These are phyloP conservation scores for Termitomyces sp. DNA, from an alignment of 768 basidiomycete genomes.

Conservation along the genomic window DNA sequence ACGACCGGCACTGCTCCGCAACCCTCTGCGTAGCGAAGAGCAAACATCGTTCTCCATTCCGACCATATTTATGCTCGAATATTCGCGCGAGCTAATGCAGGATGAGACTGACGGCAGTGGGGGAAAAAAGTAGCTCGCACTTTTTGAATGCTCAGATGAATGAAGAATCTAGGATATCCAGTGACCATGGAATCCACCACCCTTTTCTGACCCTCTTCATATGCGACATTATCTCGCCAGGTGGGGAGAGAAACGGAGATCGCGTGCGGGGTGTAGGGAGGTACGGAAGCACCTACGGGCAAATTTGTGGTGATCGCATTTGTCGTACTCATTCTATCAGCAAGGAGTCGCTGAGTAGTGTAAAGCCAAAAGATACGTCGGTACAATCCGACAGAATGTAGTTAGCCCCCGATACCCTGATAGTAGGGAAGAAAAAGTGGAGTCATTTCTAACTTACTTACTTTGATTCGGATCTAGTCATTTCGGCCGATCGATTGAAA, in stretches of 20 bases:
- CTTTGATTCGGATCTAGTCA: neutral
- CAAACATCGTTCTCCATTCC: slow-evolving; percentile 66
- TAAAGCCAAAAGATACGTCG: neutral
- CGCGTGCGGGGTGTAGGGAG: slow-evolving; percentile 75
- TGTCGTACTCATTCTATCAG: slow-evolving; percentile 10
- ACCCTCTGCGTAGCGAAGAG: slow-evolving; percentile 70
- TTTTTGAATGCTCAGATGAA: slow-evolving; percentile 80
- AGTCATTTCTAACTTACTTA: neutral
- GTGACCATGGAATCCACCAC: slow-evolving; percentile 76
- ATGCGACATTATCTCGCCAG: slow-evolving; percentile 88
- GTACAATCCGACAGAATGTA: neutral
- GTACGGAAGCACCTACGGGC: slow-evolving; percentile 48
- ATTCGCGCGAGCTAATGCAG: slow-evolving; percentile 63
- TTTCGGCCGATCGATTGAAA: slow-evolving; percentile 1
- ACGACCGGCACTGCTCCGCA: slow-evolving; percentile 73
- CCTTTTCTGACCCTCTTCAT: slow-evolving; percentile 84
- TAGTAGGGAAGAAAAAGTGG: neutral
- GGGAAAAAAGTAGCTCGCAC: slow-evolving; percentile 32
- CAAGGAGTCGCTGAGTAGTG: neutral
- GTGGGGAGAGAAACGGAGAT: slow-evolving; percentile 94
- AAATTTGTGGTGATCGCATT: slow-evolving; percentile 17
- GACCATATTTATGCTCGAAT: slow-evolving; percentile 75
- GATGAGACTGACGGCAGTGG: neutral
- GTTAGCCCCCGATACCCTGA: neutral
- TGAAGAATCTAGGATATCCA: slow-evolving; percentile 95